Conservation (phyloP, 495 filamentous ascomycete species). For the Hypoxylon intermedium region DNA sequence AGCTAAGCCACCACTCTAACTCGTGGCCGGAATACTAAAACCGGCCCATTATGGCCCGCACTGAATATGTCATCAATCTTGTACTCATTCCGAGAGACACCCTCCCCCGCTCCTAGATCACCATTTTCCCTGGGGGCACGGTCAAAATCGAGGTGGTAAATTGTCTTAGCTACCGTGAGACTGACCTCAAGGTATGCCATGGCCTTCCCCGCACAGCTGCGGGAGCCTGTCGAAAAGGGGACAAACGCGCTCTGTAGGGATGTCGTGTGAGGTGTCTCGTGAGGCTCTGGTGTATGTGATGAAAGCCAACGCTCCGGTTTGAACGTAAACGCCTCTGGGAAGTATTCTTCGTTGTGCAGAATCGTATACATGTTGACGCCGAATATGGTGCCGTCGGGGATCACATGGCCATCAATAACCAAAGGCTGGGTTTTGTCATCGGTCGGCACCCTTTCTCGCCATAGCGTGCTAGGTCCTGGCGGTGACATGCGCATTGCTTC, state of each 20-base stretch:
- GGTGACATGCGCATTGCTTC: slow-evolving; percentile 56
- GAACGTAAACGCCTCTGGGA: slow-evolving; percentile 46
- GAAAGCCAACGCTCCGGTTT: slow-evolving; percentile 51
- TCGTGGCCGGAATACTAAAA: background rate
- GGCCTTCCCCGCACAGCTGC: background rate
- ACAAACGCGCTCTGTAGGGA: background rate
- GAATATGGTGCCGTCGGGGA: slow-evolving; percentile 37
- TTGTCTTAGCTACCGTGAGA: background rate
- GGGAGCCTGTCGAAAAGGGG: background rate
- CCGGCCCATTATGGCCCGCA: background rate
- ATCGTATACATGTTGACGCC: slow-evolving; percentile 47
- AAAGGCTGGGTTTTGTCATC: background rate
- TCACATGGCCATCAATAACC: slow-evolving; percentile 27
- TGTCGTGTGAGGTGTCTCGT: background rate
- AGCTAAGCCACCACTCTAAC: too few relatives aligned
- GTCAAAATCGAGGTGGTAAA: background rate
- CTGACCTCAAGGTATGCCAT: background rate
- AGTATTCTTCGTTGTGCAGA: slow-evolving; percentile 50
- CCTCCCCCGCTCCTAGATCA: background rate
- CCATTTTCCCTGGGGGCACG: background rate
- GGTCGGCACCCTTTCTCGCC: slow-evolving; percentile 40
- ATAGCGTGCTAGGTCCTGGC: slow-evolving; percentile 52
- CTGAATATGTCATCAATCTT: background rate
- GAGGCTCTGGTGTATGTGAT: background rate
- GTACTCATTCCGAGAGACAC: background rate